Base-by-base conservation (phyloP, 805 yeast genomes). In the Ogataea zsoltii region DNA sequence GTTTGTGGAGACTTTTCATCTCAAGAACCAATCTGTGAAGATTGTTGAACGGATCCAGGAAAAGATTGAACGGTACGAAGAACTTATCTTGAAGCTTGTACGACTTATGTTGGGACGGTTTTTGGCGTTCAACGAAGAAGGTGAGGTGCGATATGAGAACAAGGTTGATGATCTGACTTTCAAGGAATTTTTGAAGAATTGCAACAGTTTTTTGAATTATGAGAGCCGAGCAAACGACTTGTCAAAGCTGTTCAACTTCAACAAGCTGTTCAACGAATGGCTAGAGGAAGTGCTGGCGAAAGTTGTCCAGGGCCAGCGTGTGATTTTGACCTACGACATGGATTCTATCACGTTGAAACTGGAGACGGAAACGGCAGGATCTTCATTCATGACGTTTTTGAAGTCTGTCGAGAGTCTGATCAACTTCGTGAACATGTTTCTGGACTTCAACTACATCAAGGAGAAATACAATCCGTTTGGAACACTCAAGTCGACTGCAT, bases 211-310 rank as follows among this genome's bases (percentile, higher is more conserved):
- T 18, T 19, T 36, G 6, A 32, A 34, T 28, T 40, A 33, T 33
- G 36, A 45, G 11, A 9, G 33, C 9, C 39, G 37, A 1, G 41
- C 46, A 13, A 33, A 40, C n/a, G 48, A 46, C 12, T 29, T 45
- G 11, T 15, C 45, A 1, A 38, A 47, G 10, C 30, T 53, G 18
- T 54, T 62, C 42, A 55, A 61, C 25, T 55, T 63, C 40, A 56
- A 51, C 41, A 56, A 49, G 25, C 18, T 54, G 11, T 58, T 62
- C 33, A 48, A 30, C n/a, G 53, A 48, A 4, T 61, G 66, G 65
- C 19, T 53, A 1, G 30, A 32, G 12, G 47, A 48, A 14, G 45
- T 53, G 3, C 26, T 62, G 2, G 37, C 21, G n/a, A 28, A 16
- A 25, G 14, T 60, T 2, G 49, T 57, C 16, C 7, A 28, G 2